Evolutionary conservation across 1,284 basidiomycete genomes (phyloP).

Genomic region (Laetiporus sulphureus): DNA sequence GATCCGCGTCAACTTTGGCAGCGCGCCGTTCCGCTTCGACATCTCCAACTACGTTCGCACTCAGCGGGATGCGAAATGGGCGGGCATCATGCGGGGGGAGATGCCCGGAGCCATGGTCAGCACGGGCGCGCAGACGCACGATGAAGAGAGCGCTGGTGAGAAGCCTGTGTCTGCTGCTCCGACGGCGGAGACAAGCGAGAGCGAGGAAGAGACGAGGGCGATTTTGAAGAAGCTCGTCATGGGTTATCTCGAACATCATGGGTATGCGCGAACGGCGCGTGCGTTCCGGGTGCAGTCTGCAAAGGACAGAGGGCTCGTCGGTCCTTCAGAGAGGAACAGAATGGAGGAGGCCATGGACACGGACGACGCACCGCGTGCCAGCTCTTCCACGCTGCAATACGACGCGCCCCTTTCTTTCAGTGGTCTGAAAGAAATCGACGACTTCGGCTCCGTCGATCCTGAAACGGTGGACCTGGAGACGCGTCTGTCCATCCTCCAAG

Average conservation of each 20-base stretch:
- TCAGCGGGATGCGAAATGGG: slow-evolving; percentile 57
- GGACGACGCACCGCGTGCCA: slow-evolving; percentile 14
- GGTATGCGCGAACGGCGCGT: slow-evolving; percentile 62
- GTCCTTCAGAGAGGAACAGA: neutral
- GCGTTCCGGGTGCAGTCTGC: slow-evolving; percentile 45
- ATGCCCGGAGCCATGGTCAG: slow-evolving; percentile 16
- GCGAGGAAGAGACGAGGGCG: slow-evolving; percentile 29
- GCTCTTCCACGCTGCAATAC: slow-evolving; percentile 8
- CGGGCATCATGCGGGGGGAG: slow-evolving; percentile 43
- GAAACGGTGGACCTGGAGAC: slow-evolving; percentile 44
- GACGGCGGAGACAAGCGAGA: too few species aligned
- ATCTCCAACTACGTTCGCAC: slow-evolving; percentile 78
- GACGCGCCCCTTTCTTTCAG: neutral
- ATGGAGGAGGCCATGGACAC: slow-evolving; percentile 29
- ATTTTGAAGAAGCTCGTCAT: slow-evolving; percentile 65
- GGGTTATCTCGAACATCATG: slow-evolving; percentile 76
- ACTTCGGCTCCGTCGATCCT: slow-evolving; percentile 17
- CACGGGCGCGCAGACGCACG: slow-evolving; percentile 12
- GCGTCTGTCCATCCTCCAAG: slow-evolving; percentile 64
- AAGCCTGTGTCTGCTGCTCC: slow-evolving; percentile 21
- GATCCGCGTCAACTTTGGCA: slow-evolving; percentile 81
- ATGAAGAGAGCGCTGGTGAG: slow-evolving; percentile 10
- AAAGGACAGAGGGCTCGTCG: slow-evolving; percentile 2
- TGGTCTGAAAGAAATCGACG: slow-evolving; percentile 3
- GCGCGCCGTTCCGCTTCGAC: slow-evolving; percentile 80